Conservation (phyloP, 73 alveolate genomes). For the Tetrahymena borealis region DNA sequence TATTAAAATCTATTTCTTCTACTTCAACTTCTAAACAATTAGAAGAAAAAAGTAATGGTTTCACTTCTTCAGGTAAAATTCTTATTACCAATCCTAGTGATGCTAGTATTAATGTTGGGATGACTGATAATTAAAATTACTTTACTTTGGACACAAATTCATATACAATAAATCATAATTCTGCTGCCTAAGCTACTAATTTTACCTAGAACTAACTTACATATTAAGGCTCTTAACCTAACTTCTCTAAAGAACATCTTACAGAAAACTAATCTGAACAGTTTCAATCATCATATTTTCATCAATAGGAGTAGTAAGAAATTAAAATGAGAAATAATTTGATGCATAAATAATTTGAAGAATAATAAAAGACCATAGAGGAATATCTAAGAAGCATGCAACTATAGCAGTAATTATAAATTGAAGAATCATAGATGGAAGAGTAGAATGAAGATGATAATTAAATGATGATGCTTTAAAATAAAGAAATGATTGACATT, state of each 20-base stretch:
- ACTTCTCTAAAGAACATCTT: neutral
- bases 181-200: neutral
- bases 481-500: neutral
- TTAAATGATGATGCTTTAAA: neutral
- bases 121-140: neutral
- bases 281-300: neutral
- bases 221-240: neutral
- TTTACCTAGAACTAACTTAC: neutral
- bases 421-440: neutral
- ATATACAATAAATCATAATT: neutral
- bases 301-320: neutral
- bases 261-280: no score
- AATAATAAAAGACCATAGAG: neutral
- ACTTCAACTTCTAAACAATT: neutral
- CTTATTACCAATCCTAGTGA: neutral
- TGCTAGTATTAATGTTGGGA: neutral
- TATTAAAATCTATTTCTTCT: neutral
- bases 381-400: neutral
- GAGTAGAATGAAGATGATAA: neutral
- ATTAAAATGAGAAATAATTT: neutral
- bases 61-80: neutral
- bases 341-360: neutral
- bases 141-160: neutral
- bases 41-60: neutral
- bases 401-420: neutral